A percentile compares a stretch with the other conserved stretches of the same genome.
These are phyloP conservation scores for Colletotrichum sojae DNA, from an alignment of 2,329 filamentous ascomycete genomes.

Conservation along the genomic window DNA sequence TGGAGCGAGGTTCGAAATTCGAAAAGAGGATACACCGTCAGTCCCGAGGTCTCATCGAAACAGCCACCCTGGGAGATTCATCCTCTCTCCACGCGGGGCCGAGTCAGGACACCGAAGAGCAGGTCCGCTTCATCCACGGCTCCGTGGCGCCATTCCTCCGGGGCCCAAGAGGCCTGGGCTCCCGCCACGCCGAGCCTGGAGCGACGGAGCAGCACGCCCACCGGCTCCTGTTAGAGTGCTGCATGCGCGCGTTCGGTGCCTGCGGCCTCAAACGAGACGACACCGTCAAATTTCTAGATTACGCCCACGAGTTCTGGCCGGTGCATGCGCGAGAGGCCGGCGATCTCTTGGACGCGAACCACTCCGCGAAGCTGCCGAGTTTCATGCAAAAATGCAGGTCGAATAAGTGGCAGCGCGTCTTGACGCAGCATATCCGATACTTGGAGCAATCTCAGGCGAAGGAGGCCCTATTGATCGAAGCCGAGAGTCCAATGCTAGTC, in stretches of 20 bases:
- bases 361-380: neutral
- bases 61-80: neutral
- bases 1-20: neutral
- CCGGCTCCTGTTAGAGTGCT: neutral
- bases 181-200: neutral
- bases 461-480: neutral
- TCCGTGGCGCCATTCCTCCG: neutral
- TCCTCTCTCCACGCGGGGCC: neutral
- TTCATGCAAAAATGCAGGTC: neutral
- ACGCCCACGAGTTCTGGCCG: neutral
- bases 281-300: neutral
- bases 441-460: neutral
- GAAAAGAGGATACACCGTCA: neutral
- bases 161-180: neutral
- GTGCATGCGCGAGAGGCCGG: neutral
- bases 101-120: neutral
- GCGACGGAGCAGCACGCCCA: neutral
- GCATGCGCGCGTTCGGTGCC: neutral
- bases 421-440: neutral
- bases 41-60: neutral
- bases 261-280: neutral
- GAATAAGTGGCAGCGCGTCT: neutral
- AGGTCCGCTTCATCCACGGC: neutral
- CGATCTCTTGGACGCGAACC: neutral
- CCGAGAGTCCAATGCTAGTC: neutral